Base-by-base conservation (phyloP, 2,329 filamentous ascomycete genomes). In the Alternaria infectoria region DNA sequence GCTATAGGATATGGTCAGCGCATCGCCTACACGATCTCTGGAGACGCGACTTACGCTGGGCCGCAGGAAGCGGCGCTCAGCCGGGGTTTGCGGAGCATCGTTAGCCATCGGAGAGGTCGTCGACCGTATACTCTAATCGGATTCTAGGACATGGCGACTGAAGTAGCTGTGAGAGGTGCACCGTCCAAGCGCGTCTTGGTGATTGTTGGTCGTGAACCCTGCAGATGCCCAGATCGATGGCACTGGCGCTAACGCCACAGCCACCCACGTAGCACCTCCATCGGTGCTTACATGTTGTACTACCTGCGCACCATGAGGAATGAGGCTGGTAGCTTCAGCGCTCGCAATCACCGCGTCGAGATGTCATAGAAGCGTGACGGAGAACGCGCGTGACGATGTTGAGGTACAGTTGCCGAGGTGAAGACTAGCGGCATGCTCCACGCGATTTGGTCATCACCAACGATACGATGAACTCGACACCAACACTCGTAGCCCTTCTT, bases 1-100 rank as follows among this genome's bases (percentile, higher is more conserved):
- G 85, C 86, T 93, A 71, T 59, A 40, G 45, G 8, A 6, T 61
- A 7, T 57, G 59, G 73, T 79, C 28, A 77, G 72, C 62, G 60
- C 49, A 61, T 36, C 21, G 45, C 40, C 40, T 17, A 26, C 6
- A 43, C 30, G 32, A 11, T 12, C 40, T 36, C 54, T 32, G 17
- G 45, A 43, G 62, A 62, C 59, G 52, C 56, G 52, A 40, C 77
- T 70, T 77, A 81, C 79, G 58, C 67, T 79, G 55, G 77, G 77
- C 62, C 79, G 74, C 65, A 76, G 51, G 60, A 72, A 78, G 66
- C 79, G 79, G 73, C 77, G 77, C 58, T 75, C 72, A 25, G 74
- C 73, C 67, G 71, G 69, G 28, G 69, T 73, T 65, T 75, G 75
- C 60, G 69, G 60, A 54, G 74, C 64, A 59, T 76, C 75, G 32